These are phyloP conservation scores for Pseudoturritis turrita DNA, from an alignment of 345 rosid genomes.

Conservation along the genomic window DNA sequence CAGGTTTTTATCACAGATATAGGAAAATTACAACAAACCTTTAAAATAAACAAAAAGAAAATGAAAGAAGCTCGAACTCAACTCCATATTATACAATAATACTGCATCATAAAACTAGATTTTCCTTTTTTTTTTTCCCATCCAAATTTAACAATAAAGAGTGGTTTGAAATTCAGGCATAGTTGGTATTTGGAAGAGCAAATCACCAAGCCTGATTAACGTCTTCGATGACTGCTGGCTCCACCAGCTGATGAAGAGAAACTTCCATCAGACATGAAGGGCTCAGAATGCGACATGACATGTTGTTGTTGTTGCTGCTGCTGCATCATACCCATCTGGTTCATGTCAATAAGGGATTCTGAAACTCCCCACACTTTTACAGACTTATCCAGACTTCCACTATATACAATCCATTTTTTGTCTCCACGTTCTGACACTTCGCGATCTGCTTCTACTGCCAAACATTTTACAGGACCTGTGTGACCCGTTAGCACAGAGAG, in stretches of 20 bases:
- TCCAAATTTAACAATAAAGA: not conserved
- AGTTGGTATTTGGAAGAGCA: not conserved
- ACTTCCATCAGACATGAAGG: slow-evolving; percentile 36
- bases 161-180: not conserved
- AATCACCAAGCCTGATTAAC: slow-evolving; percentile 9
- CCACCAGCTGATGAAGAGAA: slow-evolving; percentile 31
- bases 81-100: slow-evolving; percentile 12
- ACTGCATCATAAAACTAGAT: not conserved
- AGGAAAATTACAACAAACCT: slow-evolving; percentile 7
- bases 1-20: slow-evolving; percentile 4
- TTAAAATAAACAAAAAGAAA: not conserved
- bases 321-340: slow-evolving; percentile 39
- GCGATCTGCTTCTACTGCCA: slow-evolving; percentile 67
- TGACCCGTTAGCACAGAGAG: slow-evolving; percentile 88
- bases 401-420: slow-evolving; percentile 71
- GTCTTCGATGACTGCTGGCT: slow-evolving; percentile 33
- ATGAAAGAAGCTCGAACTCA: not conserved
- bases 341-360: slow-evolving; percentile 48
- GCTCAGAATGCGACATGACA: slow-evolving; percentile 29
- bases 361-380: slow-evolving; percentile 93
- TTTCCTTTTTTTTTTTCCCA: not conserved
- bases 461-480: slow-evolving; percentile 84
- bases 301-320: slow-evolving; percentile 30
- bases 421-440: slow-evolving; percentile 40
- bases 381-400: slow-evolving; percentile 92